phyloP scores from a whole-genome alignment of 208 protist species.

The Crithidia thermophila region DNA sequence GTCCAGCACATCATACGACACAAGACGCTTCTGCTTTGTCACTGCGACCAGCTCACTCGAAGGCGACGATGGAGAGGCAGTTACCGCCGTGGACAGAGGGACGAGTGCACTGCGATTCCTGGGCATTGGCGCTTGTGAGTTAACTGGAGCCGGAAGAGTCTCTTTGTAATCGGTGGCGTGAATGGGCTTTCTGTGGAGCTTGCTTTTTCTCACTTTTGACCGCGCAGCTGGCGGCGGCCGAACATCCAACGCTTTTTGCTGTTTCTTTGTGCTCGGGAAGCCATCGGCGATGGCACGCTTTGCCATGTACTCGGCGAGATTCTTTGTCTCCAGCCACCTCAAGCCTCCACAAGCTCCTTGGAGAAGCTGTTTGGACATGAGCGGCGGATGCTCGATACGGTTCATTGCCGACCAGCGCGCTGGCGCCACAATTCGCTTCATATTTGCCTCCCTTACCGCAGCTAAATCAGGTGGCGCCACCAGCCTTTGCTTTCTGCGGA shows the following conservation, averaged over 20 bases:
- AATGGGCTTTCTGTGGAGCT: conserved; percentile 7
- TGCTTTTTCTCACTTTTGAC: conserved; percentile 2
- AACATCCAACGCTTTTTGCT: conserved; percentile 40
- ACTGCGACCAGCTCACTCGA: conserved; percentile 16
- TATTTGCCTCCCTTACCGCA: not conserved
- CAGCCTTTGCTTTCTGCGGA: no score
- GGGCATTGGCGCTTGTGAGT: no score
- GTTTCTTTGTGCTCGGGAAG: conserved; percentile 45
- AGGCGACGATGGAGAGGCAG: not conserved
- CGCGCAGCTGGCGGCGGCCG: conserved; percentile 17
- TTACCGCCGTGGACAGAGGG: not conserved
- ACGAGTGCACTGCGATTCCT: conserved; percentile 1
- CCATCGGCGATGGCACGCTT: conserved; percentile 75
- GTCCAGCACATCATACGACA: conserved; percentile 87
- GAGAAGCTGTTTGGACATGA: conserved; percentile 87
- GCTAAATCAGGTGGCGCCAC: not conserved
- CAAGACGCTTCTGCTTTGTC: conserved; percentile 50
- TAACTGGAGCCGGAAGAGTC: no score
- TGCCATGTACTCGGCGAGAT: conserved; percentile 71
- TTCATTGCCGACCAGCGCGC: conserved; percentile 65
- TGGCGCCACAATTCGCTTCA: conserved; percentile 76
- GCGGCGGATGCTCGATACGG: conserved; percentile 81
- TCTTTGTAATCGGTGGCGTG: no score
- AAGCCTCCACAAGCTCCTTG: conserved; percentile 82
- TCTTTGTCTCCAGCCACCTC: conserved; percentile 73